These are phyloP conservation scores for Sporothrix euskadiensis DNA, from an alignment of 2,329 filamentous ascomycete species.

Conservation along the genomic window DNA sequence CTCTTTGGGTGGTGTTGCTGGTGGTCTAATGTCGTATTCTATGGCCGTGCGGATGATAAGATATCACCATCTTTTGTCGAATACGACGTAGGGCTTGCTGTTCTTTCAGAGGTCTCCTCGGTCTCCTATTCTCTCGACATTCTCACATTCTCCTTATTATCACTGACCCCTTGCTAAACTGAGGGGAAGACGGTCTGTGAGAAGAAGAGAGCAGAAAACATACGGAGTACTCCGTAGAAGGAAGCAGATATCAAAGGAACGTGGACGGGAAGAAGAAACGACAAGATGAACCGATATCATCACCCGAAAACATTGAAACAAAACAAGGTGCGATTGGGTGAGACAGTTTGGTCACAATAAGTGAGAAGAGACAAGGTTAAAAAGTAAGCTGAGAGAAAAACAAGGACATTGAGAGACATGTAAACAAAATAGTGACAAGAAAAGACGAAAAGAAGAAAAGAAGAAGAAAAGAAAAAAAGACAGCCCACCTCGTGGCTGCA, in stretches of 20 bases:
- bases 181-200: not conserved
- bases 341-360: not conserved
- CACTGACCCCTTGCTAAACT: not conserved
- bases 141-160: not conserved
- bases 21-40: not conserved
- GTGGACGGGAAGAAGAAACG: not conserved
- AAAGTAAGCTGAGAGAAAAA: not conserved
- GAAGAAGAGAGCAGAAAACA: not conserved
- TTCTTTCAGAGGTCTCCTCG: not conserved
- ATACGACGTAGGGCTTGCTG: not conserved
- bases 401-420: not conserved
- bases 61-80: not conserved
- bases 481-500: not conserved
- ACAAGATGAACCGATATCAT: not conserved
- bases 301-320: not conserved
- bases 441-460: not conserved
- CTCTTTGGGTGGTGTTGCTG: not conserved
- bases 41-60: not conserved
- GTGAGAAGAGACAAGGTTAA: not conserved
- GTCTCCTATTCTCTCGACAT: not conserved
- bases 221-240: not conserved
- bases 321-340: not conserved
- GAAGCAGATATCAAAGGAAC: not conserved
- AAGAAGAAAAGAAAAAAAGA: not conserved
- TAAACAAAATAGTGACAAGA: not conserved